These are phyloP conservation scores for Thalassiosira profunda DNA, from an alignment of 108 stramenopile genomes.

Conservation along the genomic window DNA sequence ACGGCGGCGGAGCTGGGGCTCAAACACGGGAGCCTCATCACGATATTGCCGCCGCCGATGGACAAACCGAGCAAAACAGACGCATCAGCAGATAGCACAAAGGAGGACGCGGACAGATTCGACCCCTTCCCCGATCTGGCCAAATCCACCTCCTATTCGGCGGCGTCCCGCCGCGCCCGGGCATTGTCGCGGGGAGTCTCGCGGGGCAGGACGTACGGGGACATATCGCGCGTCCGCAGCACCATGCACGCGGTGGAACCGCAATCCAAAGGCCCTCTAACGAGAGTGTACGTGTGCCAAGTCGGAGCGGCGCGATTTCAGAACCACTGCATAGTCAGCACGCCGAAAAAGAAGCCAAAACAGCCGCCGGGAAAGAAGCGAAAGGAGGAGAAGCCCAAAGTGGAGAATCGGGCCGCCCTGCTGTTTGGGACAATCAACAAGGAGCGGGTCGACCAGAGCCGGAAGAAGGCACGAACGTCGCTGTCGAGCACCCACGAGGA, in stretches of 20 bases:
- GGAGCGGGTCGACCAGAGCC: constrained; percentile 65
- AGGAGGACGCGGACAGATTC: constrained; percentile 34
- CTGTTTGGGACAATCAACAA: constrained; percentile 79
- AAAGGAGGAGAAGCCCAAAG: constrained; percentile 8
- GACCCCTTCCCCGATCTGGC: constrained; percentile 88
- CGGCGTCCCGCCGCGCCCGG: constrained; percentile 46
- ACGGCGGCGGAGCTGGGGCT: constrained; percentile 53
- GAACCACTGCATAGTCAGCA: constrained; percentile 51
- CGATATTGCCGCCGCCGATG: constrained; percentile 42
- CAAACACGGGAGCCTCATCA: constrained; percentile 77
- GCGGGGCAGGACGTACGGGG: constrained; percentile 61
- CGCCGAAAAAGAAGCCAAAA: constrained; percentile 24
- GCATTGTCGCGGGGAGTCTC: constrained; percentile 50
- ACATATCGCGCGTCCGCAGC: constrained; percentile 63
- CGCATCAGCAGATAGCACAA: constrained; percentile 12
- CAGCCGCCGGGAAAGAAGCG: background rate
- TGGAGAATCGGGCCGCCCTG: constrained; percentile 62
- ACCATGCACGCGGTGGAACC: constrained; percentile 80
- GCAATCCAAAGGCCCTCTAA: constrained; percentile 67
- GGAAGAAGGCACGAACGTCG: constrained; percentile 67
- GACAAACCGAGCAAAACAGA: background rate
- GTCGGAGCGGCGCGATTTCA: constrained; percentile 79
- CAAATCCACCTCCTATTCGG: constrained; percentile 63
- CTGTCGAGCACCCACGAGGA: constrained; percentile 65
- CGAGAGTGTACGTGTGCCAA: constrained; percentile 81